These are phyloP conservation scores for Pelargonium cotyledonis DNA, from an alignment of 441 rosid genomes.

Conservation along the genomic window DNA sequence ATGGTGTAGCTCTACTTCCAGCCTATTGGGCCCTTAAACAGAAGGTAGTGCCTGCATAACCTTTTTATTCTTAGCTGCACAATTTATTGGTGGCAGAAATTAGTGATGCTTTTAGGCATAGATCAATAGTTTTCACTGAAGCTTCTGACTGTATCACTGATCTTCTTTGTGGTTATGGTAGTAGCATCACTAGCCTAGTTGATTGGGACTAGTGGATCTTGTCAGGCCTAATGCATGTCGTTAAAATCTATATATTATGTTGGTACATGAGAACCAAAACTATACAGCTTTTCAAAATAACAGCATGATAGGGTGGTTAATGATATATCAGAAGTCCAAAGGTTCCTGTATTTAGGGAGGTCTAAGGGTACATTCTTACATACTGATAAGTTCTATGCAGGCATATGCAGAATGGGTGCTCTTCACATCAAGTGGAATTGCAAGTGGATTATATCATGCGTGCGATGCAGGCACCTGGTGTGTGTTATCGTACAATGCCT, in stretches of 20 bases:
- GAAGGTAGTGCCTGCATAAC: conserved; percentile 42
- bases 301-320: too few species aligned
- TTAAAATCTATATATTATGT: too few species aligned
- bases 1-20: conserved; percentile 85
- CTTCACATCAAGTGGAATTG: conserved; percentile 81
- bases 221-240: background rate
- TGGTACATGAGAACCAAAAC: background rate
- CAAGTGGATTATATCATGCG: conserved; percentile 93
- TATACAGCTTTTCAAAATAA: background rate
- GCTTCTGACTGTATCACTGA: background rate
- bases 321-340: background rate
- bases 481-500: conserved; percentile 57
- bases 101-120: conserved; percentile 11
- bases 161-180: conserved; percentile 11
- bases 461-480: conserved; percentile 97
- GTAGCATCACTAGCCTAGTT: background rate
- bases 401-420: conserved; percentile 96
- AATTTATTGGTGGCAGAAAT: conserved; percentile 2
- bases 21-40: conserved; percentile 84
- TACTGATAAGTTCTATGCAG: conserved; percentile 30
- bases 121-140: background rate
- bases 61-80: too few species aligned
- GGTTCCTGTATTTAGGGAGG: background rate
- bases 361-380: background rate
- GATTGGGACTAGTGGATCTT: conserved; percentile 1